These are phyloP conservation scores for Colletotrichum sp. DNA, from an alignment of 2,329 filamentous ascomycete species.

Conservation along the genomic window DNA sequence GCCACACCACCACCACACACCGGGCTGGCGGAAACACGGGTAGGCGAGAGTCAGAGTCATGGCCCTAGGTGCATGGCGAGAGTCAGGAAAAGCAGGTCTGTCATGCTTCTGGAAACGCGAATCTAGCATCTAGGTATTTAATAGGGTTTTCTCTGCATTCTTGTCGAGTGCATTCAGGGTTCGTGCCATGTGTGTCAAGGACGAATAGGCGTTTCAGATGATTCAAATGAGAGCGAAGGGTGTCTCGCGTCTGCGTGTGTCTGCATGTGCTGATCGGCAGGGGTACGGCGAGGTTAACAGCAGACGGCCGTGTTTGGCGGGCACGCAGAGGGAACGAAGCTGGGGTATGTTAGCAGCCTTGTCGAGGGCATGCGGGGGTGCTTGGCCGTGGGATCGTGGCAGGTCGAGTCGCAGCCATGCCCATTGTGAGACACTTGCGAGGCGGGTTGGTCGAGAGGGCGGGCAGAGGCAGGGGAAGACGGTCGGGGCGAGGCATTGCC, in stretches of 20 bases:
- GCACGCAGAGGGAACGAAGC: not conserved
- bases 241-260: not conserved
- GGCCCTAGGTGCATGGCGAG: not conserved
- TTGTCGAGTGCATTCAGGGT: not conserved
- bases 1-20: not conserved
- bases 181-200: constrained; percentile 11
- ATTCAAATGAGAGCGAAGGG: not conserved
- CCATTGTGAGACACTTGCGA: constrained; percentile 8
- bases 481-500: not conserved
- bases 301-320: too few relatives aligned
- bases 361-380: not conserved
- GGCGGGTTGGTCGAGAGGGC: not conserved
- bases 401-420: constrained; percentile 1
- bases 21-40: not conserved
- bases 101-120: not conserved
- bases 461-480: not conserved
- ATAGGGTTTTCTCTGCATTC: not conserved
- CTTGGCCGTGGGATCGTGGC: not conserved
- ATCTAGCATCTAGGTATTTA: constrained; percentile 10
- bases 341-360: not conserved
- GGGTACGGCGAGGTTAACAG: not conserved
- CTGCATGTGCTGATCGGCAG: not conserved
- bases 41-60: not conserved
- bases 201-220: constrained; percentile 14
- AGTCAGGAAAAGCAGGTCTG: not conserved